phyloP scores from a whole-genome alignment of 805 yeast species.

The Schwanniomyces occidentalis region DNA sequence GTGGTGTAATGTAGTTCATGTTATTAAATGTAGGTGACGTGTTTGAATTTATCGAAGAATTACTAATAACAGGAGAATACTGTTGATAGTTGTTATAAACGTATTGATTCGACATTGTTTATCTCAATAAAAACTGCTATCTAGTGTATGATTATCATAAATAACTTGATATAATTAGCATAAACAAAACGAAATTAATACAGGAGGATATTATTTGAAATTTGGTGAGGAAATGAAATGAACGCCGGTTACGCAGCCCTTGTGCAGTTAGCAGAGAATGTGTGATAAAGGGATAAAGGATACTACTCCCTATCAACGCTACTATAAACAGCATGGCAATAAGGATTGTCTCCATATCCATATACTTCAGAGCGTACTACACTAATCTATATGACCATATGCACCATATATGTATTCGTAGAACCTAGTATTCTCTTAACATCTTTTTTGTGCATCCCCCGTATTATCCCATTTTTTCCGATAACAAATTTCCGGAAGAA shows the following conservation, averaged over 20 bases:
- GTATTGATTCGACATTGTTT: conserved; percentile 36
- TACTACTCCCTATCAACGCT: too few relatives aligned
- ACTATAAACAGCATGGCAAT: too few relatives aligned
- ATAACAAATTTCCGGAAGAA: neutral
- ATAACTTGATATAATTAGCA: neutral
- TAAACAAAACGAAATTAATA: neutral
- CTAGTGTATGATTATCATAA: neutral
- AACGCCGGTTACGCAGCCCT: conserved; percentile 8
- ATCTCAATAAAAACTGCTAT: neutral
- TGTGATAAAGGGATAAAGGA: too few relatives aligned
- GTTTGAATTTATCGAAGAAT: conserved; percentile 18
- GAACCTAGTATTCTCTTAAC: too few relatives aligned
- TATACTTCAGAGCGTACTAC: too few relatives aligned
- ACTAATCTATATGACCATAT: too few relatives aligned
- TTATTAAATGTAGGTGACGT: conserved; percentile 33
- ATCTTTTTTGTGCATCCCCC: too few relatives aligned
- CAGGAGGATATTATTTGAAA: neutral
- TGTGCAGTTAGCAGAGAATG: too few relatives aligned
- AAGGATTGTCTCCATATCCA: too few relatives aligned
- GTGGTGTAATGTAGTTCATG: conserved; percentile 23
- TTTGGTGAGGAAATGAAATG: conserved; percentile 1
- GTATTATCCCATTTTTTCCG: too few relatives aligned
- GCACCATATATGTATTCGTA: too few relatives aligned
- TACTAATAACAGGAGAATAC: conserved; percentile 30
- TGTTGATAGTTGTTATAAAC: conserved; percentile 33